Base-by-base conservation (phyloP, 805 yeast genomes). In the Cyberlindnera sargentensis region DNA sequence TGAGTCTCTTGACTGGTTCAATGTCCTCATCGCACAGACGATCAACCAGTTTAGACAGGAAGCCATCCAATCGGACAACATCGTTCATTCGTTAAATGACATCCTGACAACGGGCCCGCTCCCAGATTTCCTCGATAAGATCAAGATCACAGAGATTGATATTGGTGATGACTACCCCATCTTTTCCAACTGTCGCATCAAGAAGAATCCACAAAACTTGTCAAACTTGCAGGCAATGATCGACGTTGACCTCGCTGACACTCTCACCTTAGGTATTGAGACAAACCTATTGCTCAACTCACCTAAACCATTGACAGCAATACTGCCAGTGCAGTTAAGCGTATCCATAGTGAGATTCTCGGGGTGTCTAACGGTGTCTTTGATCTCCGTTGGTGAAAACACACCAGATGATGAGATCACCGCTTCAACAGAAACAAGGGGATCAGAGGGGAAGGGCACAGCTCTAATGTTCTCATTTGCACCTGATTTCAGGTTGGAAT, bases 1-100 rank as follows among this genome's bases (percentile, higher is more conserved):
- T 0, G 99, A 93, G 66, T 84, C 96, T 0, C 66, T 93, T 47
- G 99, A 93, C 61, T 93, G 99, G 99, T 88, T 93, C 62, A 93
- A 91, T 51, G 97, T 93, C 1, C 69, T 93, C 32, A 75, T 93
- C 20, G 99, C 97, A 0, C 97, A 93, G 61, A 81, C 89, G 6
- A 80, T 93, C 26, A 78, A 86, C 30, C 95, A 90, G 50, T 73
- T 89, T 48, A 75, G 99, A 45, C 75, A 81, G n/a, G 98, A 93
- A 59, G 98, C 98, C 0, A 65, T 87, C 44, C 71, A 76, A 35
- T 80, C 89, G 39, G 93, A 93, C 60, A 89, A 88, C 59, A 84
- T 93, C 26, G 80, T 90, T 47, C 82, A 84, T 50, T 80, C 89
- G 1, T 67, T 93, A 40, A 81, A 86, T 55, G 78, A 75, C 40